Base-by-base conservation (phyloP, 2,329 filamentous ascomycete species). In the Mollisiaceae sp. region DNA sequence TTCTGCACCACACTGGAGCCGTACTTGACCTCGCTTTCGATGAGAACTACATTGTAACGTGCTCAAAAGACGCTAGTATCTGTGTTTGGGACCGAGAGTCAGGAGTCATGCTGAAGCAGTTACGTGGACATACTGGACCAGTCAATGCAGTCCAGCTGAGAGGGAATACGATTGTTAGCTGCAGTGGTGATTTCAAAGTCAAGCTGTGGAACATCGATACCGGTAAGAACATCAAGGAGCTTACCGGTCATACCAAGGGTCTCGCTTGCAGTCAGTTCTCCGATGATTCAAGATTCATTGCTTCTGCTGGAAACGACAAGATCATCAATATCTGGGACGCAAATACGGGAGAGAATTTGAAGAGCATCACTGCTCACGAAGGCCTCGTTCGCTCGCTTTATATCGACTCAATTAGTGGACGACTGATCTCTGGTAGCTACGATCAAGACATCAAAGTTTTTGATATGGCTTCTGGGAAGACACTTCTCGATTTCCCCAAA, bases 81-180 rank as follows among this genome's bases (percentile, higher is more conserved):
- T 96, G 94, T 75, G 89, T 99, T 27, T 98, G 94, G 94, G 92
- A 97, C 75, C 91, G 95, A 55, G 81, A 86, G 63, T 95, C 92
- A 0, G 92, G 93, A 41, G 80, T 82, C 11, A 83, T 96, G 56
- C 79, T 97, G 57, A 92, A 91, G 74, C 91, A 92, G 73, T 85
- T 99, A 58, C 86, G 87, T 41, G 95, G 94, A 8, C 95, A 99
- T 78, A 85, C 88, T 1, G 95, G 95, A 0, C 95, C 95, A 1
- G 95, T 99, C 71, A 99, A 99, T 75, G 94, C 95, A 1, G 93
- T 99, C 5, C 94, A 98, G 80, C 87, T 99, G 78, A 91, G 94
- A 62, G 94, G 93, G 66, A 94, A 97, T 79, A 90, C 93, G 8
- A 89, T 98, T 58, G 94, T 97, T 36, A 97, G 92, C 57, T 97